Percentiles rank a stretch among this genome's conserved stretches.
phyloP scores from a whole-genome alignment of 352 stramenopile genomes.

The Lagenidium giganteum region DNA sequence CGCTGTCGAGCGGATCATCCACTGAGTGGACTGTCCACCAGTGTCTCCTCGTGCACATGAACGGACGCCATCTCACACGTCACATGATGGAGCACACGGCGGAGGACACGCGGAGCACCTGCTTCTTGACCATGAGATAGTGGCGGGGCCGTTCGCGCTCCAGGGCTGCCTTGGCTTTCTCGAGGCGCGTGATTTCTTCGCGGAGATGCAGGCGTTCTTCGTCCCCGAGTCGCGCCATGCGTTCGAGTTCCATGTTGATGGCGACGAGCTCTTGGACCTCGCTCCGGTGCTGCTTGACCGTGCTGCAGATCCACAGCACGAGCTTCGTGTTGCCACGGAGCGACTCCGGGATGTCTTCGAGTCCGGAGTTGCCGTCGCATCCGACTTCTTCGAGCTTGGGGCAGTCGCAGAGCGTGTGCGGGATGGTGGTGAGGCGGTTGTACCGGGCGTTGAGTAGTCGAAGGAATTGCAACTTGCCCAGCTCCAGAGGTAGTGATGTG shows the following conservation, averaged over 20 bases:
- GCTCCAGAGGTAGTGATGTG: conserved; percentile 35
- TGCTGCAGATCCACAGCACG: conserved; percentile 76
- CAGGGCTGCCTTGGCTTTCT: conserved; percentile 53
- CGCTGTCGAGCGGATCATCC: no score
- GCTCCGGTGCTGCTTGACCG: conserved; percentile 56
- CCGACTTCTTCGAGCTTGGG: conserved; percentile 36
- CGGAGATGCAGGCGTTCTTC: conserved; percentile 68
- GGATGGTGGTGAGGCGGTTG: conserved; percentile 67
- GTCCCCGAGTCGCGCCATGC: conserved; percentile 62
- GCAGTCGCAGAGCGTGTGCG: conserved; percentile 73
- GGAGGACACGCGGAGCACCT: conserved; percentile 40
- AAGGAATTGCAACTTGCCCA: conserved; percentile 46
- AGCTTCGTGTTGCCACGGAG: conserved; percentile 65
- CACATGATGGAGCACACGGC: conserved; percentile 67
- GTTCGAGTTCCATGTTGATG: conserved; percentile 73
- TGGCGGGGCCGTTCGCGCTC: conserved; percentile 57
- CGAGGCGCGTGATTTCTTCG: conserved; percentile 53
- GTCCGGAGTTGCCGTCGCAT: conserved; percentile 53
- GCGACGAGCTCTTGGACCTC: conserved; percentile 66
- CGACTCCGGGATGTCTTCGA: conserved; percentile 60
- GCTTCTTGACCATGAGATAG: conserved; percentile 71
- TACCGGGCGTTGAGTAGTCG: conserved; percentile 59
- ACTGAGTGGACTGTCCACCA: no score
- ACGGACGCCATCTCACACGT: conserved; percentile 3
- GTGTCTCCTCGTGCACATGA: no score